These are phyloP conservation scores for Saussurea involucrata DNA, from an alignment of 129 eudicot genomes.

Conservation along the genomic window DNA sequence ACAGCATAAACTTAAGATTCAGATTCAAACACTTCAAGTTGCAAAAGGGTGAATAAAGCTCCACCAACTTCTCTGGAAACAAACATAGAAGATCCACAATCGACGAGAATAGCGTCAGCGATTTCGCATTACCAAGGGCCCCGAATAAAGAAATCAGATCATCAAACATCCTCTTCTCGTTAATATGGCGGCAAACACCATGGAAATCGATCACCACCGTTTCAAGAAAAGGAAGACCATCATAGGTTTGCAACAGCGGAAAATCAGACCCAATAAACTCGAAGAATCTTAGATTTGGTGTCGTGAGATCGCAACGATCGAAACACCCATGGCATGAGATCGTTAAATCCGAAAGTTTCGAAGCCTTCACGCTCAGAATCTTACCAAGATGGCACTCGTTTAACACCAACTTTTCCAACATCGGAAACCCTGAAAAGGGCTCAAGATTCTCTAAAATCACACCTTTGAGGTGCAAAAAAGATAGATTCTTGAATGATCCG, in stretches of 20 bases:
- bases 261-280: background rate
- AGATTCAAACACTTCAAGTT: conserved; percentile 5
- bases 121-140: background rate
- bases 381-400: background rate
- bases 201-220: background rate
- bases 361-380: background rate
- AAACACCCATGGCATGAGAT: background rate
- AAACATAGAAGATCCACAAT: background rate
- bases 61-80: background rate
- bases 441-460: background rate
- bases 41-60: background rate
- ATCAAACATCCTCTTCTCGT: conserved; percentile 4
- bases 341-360: background rate
- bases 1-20: background rate
- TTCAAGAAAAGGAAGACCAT: conserved; percentile 11
- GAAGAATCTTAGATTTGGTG: conserved; percentile 13
- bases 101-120: background rate
- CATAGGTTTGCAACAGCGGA: background rate
- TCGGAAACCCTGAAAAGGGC: conserved; percentile 14
- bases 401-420: conserved; percentile 1
- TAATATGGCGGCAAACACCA: background rate
- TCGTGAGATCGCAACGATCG: background rate
- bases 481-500: conserved; percentile 2
- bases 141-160: background rate
- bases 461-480: background rate